Conservation (phyloP, 192 early-diverging fungal species). For the Entomortierella chlamydospora region DNA sequence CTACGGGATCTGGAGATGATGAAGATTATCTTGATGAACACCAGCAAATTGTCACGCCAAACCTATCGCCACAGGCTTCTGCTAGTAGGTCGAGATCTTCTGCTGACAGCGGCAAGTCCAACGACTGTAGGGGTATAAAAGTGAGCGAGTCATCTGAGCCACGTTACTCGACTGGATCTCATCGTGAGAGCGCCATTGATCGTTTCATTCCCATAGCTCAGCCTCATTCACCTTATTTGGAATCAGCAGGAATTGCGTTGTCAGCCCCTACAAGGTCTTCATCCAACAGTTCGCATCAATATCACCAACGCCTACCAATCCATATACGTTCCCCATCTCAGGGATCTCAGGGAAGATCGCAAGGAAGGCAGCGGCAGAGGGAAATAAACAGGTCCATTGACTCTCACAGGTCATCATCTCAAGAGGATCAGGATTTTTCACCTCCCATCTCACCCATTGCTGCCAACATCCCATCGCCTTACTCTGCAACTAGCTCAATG, state of each 20-base stretch:
- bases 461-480: slow-evolving; percentile 36
- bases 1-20: slow-evolving; percentile 34
- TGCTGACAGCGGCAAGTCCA: slow-evolving; percentile 23
- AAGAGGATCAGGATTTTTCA: slow-evolving; percentile 45
- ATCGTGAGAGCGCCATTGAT: slow-evolving; percentile 7
- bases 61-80: slow-evolving; percentile 1
- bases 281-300: slow-evolving; percentile 20
- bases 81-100: slow-evolving; percentile 14
- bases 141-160: not conserved
- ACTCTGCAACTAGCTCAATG: slow-evolving; percentile 7
- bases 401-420: slow-evolving; percentile 38
- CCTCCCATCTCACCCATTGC: slow-evolving; percentile 42
- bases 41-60: slow-evolving; percentile 24
- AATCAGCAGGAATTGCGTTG: slow-evolving; percentile 13
- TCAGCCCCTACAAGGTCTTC: slow-evolving; percentile 33
- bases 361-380: slow-evolving; percentile 25
- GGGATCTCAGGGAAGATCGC: slow-evolving; percentile 13
- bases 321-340: slow-evolving; percentile 12
- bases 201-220: slow-evolving; percentile 19
- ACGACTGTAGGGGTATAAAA: not conserved
- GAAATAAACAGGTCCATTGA: slow-evolving; percentile 34
- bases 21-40: slow-evolving; percentile 41
- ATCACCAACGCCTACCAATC: slow-evolving; percentile 11
- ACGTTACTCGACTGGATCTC: not conserved
- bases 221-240: slow-evolving; percentile 14